Percentiles rank a stretch among this genome's conserved stretches.
These are phyloP conservation scores for Exidia glandulosa DNA, from an alignment of 768 basidiomycete species.

Conservation along the genomic window DNA sequence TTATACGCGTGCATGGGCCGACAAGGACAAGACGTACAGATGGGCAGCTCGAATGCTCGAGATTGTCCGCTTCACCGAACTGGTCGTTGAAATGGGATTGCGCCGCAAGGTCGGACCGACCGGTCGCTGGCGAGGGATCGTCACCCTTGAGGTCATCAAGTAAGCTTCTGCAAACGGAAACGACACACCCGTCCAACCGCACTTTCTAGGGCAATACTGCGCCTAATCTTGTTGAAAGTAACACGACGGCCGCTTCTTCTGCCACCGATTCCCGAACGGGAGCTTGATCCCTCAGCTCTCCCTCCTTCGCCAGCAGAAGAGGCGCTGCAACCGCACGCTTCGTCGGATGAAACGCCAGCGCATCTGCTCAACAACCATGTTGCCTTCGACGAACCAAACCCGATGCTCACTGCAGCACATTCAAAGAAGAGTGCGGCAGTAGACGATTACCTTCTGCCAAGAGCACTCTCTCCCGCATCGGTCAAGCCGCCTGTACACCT, in stretches of 20 bases:
- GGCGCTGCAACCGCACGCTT: slow-evolving; percentile 38
- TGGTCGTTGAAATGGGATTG: slow-evolving; percentile 84
- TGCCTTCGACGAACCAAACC: slow-evolving; percentile 47
- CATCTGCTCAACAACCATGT: slow-evolving; percentile 73
- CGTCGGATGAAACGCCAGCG: slow-evolving; percentile 56
- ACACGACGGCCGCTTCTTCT: slow-evolving; percentile 68
- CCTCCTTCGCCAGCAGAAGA: slow-evolving; percentile 36
- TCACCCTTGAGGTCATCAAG: slow-evolving; percentile 79
- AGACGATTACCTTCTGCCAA: slow-evolving; percentile 75
- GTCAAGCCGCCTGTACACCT: slow-evolving; percentile 64
- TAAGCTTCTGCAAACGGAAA: slow-evolving; percentile 38
- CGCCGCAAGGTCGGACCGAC: slow-evolving; percentile 56
- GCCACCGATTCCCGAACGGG: slow-evolving; percentile 78
- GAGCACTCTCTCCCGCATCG: slow-evolving; percentile 60
- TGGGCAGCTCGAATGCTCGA: slow-evolving; percentile 68
- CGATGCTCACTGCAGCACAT: slow-evolving; percentile 43
- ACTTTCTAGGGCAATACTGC: slow-evolving; percentile 65
- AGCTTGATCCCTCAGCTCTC: slow-evolving; percentile 66
- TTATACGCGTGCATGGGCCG: slow-evolving; percentile 81
- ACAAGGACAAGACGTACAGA: slow-evolving; percentile 59
- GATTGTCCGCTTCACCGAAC: slow-evolving; percentile 67
- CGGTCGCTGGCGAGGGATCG: slow-evolving; percentile 62
- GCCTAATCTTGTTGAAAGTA: slow-evolving; percentile 58
- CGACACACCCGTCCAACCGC: neutral
- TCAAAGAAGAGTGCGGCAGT: slow-evolving; percentile 44